Conservation (phyloP, 2,329 filamentous ascomycete genomes). For the Xylaria sp. region DNA sequence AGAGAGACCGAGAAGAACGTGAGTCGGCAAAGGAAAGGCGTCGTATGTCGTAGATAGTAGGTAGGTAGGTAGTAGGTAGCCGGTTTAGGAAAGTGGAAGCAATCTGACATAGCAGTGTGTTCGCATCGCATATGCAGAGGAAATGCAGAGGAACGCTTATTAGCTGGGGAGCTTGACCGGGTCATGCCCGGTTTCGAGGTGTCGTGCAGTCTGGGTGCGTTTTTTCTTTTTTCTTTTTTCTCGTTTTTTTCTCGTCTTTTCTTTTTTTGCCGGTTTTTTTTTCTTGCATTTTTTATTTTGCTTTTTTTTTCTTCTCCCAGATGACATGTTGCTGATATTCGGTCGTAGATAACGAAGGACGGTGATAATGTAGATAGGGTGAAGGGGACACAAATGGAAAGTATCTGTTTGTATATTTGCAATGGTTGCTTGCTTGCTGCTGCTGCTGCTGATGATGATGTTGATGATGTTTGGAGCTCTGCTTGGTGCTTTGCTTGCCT, state of each 20-base stretch:
- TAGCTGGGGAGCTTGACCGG: not conserved
- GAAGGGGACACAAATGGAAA: too few relatives aligned
- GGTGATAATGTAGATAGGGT: too few relatives aligned
- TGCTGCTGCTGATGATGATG: too few relatives aligned
- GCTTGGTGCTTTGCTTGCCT: constrained; percentile 9
- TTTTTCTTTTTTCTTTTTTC: not conserved
- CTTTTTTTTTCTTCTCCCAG: not conserved
- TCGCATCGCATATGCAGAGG: constrained; percentile 24
- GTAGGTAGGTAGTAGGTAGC: too few relatives aligned
- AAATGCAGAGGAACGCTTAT: not conserved
- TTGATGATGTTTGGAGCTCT: constrained; percentile 16
- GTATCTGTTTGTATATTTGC: constrained; percentile 3
- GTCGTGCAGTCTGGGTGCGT: not conserved
- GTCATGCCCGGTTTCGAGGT: not conserved
- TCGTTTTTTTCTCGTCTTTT: constrained; percentile 4
- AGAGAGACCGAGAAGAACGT: too few relatives aligned
- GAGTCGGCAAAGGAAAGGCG: constrained; percentile 1
- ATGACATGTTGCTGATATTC: not conserved
- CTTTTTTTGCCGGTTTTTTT: not conserved
- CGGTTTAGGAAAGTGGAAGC: constrained; percentile 25
- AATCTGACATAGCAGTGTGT: constrained; percentile 27
- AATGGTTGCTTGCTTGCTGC: too few relatives aligned
- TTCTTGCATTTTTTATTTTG: not conserved
- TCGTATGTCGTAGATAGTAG: not conserved
- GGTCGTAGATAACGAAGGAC: too few relatives aligned